Conservation (phyloP, 148 eudicot species). For the Spergularia bocconei region DNA sequence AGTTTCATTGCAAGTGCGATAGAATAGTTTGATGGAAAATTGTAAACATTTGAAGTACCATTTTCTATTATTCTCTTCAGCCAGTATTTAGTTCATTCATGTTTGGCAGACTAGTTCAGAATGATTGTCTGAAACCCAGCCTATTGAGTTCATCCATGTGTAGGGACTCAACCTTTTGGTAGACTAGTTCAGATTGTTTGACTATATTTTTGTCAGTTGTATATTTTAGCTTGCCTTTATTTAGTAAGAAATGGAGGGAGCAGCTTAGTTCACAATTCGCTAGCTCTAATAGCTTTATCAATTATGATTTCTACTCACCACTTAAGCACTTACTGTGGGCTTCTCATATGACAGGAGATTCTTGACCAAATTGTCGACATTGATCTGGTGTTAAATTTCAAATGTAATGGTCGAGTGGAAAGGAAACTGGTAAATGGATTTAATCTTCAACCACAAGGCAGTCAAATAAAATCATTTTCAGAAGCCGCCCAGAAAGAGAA, state of each 20-base stretch:
- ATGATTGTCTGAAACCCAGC: neutral
- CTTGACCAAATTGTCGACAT: conserved; percentile 79
- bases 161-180: neutral
- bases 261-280: neutral
- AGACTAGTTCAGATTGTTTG: neutral
- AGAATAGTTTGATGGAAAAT: neutral
- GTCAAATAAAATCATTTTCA: conserved; percentile 33
- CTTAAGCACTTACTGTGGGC: neutral
- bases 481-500: conserved; percentile 47
- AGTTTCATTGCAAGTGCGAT: neutral
- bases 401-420: conserved; percentile 47
- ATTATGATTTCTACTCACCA: neutral
- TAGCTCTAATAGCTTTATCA: neutral
- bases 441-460: conserved; percentile 32
- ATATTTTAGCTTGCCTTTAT: neutral
- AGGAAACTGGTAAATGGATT: conserved; percentile 30
- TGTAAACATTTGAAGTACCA: neutral
- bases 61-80: neutral
- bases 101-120: neutral
- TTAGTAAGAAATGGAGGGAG: neutral
- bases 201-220: neutral
- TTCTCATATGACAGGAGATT: conserved; percentile 55
- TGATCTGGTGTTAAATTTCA: conserved; percentile 81
- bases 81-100: neutral
- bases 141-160: neutral